These are phyloP conservation scores for Kwoniella mangroviensis DNA, from an alignment of 768 basidiomycete species.

Conservation along the genomic window DNA sequence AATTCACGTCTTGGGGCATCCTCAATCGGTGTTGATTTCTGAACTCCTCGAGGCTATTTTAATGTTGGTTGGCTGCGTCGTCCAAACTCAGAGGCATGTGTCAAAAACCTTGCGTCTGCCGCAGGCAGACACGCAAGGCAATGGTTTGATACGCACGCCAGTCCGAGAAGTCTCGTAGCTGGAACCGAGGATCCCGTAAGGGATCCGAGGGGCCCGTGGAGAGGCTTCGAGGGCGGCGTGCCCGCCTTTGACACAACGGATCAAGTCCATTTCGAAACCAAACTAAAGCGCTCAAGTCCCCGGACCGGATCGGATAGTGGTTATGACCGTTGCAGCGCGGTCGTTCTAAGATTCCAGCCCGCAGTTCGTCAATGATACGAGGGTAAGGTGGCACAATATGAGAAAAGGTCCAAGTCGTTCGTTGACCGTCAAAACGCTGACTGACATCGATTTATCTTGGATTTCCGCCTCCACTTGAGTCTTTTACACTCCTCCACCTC, in stretches of 20 bases:
- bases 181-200: neutral
- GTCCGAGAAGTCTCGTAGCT: neutral
- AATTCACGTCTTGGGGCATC: no score
- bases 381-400: neutral
- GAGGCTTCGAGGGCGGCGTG: neutral
- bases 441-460: neutral
- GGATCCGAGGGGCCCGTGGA: neutral
- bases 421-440: no score
- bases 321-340: neutral
- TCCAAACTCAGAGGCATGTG: no score
- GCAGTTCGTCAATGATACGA: neutral
- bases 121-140: neutral
- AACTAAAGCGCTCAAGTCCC: neutral
- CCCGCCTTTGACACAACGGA: neutral
- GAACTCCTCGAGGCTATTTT: no score
- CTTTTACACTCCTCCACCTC: neutral
- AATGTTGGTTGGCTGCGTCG: no score
- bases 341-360: neutral
- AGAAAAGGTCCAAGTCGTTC: neutral
- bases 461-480: neutral
- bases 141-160: neutral
- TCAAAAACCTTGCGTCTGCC: neutral
- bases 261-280: neutral
- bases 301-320: neutral
- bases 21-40: no score